Percentiles rank a stretch among this genome's conserved stretches.
Evolutionary conservation across 192 early-diverging fungal species (phyloP).

Genomic region (Podila epigama): DNA sequence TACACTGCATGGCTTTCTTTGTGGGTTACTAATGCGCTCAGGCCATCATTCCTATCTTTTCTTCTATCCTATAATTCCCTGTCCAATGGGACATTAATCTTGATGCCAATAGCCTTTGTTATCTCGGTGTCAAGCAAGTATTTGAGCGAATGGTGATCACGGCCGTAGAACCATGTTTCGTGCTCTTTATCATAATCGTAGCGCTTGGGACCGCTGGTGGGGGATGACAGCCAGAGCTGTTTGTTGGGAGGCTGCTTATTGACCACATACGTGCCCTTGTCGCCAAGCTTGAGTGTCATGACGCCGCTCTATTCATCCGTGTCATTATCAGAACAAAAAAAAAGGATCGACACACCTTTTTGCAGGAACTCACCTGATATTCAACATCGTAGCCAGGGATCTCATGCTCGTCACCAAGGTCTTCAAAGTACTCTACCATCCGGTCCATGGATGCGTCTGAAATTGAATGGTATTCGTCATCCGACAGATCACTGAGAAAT

Average conservation of each 20-base stretch:
- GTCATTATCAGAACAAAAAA: neutral
- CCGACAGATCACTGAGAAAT: slow-evolving; percentile 55
- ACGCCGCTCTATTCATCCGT: slow-evolving; percentile 78
- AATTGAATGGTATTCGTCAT: slow-evolving; percentile 65
- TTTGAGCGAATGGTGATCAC: slow-evolving; percentile 74
- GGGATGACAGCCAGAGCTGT: slow-evolving; percentile 98
- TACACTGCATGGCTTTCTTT: too few relatives aligned
- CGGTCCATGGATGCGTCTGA: slow-evolving; percentile 68
- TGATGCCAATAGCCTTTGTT: slow-evolving; percentile 53
- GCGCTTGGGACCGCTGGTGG: slow-evolving; percentile 86
- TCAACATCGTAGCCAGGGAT: slow-evolving; percentile 80
- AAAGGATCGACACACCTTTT: slow-evolving; percentile 36
- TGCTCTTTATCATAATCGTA: slow-evolving; percentile 72
- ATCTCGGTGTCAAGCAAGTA: slow-evolving; percentile 75
- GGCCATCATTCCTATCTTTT: neutral
- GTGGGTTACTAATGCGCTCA: too few relatives aligned
- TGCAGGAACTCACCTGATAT: slow-evolving; percentile 71
- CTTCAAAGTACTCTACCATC: slow-evolving; percentile 79
- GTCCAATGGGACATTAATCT: slow-evolving; percentile 55
- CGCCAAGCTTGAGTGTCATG: slow-evolving; percentile 83
- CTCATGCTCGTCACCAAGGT: slow-evolving; percentile 73
- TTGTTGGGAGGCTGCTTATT: slow-evolving; percentile 99
- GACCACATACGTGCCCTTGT: slow-evolving; percentile 88
- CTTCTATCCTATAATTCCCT: neutral
- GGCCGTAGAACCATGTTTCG: slow-evolving; percentile 80